phyloP scores from a whole-genome alignment of 371 early-diverging fungal genomes.

The Dichotomocladium elegans region DNA sequence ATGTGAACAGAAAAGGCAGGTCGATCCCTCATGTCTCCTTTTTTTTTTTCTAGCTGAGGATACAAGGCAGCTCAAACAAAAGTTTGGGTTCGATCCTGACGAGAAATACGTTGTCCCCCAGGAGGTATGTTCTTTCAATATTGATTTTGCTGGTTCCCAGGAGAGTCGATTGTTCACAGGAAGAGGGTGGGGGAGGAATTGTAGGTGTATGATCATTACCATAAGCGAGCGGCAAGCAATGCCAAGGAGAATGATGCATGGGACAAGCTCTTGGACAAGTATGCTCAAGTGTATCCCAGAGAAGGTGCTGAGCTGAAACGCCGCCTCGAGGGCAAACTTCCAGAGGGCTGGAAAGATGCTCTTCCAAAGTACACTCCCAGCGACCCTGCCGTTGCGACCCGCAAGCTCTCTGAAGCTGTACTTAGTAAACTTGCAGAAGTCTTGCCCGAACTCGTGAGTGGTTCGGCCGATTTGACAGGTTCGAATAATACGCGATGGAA shows the following conservation, averaged over 20 bases:
- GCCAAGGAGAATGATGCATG: constrained; percentile 66
- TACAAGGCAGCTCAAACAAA: constrained; percentile 81
- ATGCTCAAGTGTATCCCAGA: constrained; percentile 61
- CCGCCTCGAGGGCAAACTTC: constrained; percentile 71
- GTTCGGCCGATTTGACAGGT: constrained; percentile 99
- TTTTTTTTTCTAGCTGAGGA: constrained; percentile 64
- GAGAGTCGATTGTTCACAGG: no score
- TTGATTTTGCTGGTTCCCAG: no score
- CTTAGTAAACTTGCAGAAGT: constrained; percentile 71
- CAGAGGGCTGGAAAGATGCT: constrained; percentile 65
- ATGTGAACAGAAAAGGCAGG: no score
- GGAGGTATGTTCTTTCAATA: constrained; percentile 24
- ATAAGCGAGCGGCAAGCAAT: constrained; percentile 54
- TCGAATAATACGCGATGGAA: constrained; percentile 97
- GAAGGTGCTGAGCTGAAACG: constrained; percentile 76
- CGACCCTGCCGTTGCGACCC: constrained; percentile 86
- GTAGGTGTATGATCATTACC: constrained; percentile 65
- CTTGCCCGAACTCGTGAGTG: constrained; percentile 90
- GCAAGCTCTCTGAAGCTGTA: constrained; percentile 82
- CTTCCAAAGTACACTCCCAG: constrained; percentile 80
- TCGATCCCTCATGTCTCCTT: neutral
- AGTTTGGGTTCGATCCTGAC: constrained; percentile 81
- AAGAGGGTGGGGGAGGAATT: no score
- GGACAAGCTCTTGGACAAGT: constrained; percentile 68
- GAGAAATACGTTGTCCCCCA: constrained; percentile 72